Percentiles rank a stretch among this genome's conserved stretches.
phyloP scores from a whole-genome alignment of 1,284 basidiomycete species.

The Boletellus deceptivus region DNA sequence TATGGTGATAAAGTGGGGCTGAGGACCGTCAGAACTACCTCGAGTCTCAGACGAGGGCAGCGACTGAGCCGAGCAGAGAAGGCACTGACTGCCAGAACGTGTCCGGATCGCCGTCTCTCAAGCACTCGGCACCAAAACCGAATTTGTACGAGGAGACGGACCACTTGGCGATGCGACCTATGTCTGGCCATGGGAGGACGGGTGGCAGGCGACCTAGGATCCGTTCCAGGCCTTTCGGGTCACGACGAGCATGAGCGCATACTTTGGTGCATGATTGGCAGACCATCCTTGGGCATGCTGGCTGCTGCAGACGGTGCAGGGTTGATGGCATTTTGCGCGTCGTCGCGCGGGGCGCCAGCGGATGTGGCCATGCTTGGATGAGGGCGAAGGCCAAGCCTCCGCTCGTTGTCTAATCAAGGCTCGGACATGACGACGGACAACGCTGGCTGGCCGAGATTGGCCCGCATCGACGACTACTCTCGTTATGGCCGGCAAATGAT shows the following conservation, averaged over 20 bases:
- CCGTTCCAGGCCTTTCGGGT: background rate
- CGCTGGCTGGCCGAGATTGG: slow-evolving; percentile 23
- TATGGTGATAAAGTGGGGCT: slow-evolving; percentile 94
- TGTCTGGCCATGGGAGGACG: slow-evolving; percentile 69
- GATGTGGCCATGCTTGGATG: slow-evolving; percentile 14
- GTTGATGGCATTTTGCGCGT: slow-evolving; percentile 16
- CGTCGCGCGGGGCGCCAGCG: slow-evolving; percentile 5
- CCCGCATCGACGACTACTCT: slow-evolving; percentile 70
- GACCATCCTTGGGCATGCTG: slow-evolving; percentile 34
- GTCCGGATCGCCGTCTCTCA: slow-evolving; percentile 84
- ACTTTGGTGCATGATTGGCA: slow-evolving; percentile 39
- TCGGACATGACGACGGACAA: slow-evolving; percentile 3
- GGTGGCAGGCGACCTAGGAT: slow-evolving; percentile 43
- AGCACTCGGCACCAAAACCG: slow-evolving; percentile 91
- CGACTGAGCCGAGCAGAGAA: background rate
- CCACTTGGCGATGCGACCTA: slow-evolving; percentile 87
- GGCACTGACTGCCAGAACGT: slow-evolving; percentile 96
- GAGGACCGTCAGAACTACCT: slow-evolving; percentile 90
- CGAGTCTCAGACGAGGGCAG: slow-evolving; percentile 5
- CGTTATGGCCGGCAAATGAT: slow-evolving; percentile 99
- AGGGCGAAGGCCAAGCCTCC: background rate
- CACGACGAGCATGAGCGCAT: background rate
- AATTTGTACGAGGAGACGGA: slow-evolving; percentile 97
- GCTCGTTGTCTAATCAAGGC: background rate
- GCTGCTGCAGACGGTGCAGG: slow-evolving; percentile 14